Evolutionary conservation across 192 early-diverging fungal genomes (phyloP), one percentile per base, ranked within the genome.

Genomic region (Backusella tuberculispora): DNA sequence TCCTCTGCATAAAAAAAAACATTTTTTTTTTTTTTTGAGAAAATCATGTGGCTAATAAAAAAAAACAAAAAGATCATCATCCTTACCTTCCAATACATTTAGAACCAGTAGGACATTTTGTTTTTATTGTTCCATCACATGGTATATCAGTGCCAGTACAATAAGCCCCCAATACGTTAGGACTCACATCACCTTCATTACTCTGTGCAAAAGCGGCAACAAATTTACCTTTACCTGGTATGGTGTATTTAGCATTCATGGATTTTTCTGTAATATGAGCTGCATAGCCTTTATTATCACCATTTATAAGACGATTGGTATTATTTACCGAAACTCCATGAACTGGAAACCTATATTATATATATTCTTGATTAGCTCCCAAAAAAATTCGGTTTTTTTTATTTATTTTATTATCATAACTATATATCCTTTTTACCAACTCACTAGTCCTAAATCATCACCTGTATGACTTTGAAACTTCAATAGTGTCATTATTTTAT

Each of bases 201-300:
- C 43, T 50, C 44, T 80, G 74, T 13, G 78, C 63, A 76, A 80
- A 80, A 6, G 74, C 78, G 21, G 74, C 67, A 5, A 80, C 69
- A 72, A 77, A 77, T 8, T 43, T 17, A 24, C 69, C 74, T 40
- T 72, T 71, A 0, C 78, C 78, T 9, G 78, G 37, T 13, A 80
- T 13, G 19, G 19, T 72, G 14, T 69, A 17, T 53, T 53, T 53
- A 17, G 40, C 63, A 72, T 80, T 80, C 65, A 76, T 74, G 41
- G 12, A 8, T 3, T 47, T 60, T 56, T 80, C 78, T 38, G 56
- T 26, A 5, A 71, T 15, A 72, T 80, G 76, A 15, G 74, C 67
- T 13, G 78, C 78, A 63, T 64, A 72, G 7, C 78, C 78, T 50
- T 80, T 80, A 41, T 80, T 80, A 65, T 80, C 78, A 10, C 74